phyloP scores from a whole-genome alignment of 2,329 filamentous ascomycete species.

The Ophiostoma angusticollis region DNA sequence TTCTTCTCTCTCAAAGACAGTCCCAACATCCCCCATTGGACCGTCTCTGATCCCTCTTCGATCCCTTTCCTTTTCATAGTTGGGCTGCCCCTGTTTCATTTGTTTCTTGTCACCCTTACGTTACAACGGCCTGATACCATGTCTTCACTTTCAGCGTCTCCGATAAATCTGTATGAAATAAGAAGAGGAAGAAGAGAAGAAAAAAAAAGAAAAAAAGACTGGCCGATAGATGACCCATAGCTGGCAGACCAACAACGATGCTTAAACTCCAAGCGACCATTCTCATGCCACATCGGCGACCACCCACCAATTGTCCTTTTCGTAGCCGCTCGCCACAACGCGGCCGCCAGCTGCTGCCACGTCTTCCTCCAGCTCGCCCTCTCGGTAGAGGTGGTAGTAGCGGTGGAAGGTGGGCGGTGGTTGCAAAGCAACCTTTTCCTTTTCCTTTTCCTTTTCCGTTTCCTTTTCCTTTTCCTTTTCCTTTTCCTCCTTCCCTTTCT shows the following conservation, averaged over 20 bases:
- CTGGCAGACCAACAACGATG: not conserved
- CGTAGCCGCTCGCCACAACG: constrained; percentile 73
- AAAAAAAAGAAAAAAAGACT: not conserved
- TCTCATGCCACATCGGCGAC: constrained; percentile 30
- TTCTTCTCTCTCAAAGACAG: constrained; percentile 3
- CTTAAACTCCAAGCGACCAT: not conserved
- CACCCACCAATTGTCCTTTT: constrained; percentile 98
- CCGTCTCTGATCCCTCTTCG: too few species aligned
- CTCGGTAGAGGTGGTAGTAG: constrained; percentile 86
- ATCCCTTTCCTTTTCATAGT: too few species aligned
- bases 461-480: constrained; percentile 1
- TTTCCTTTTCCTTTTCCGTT: constrained; percentile 5
- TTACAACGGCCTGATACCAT: too few species aligned
- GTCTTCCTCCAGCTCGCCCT: constrained; percentile 77
- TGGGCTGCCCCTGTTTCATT: too few species aligned
- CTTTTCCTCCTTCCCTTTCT: not conserved
- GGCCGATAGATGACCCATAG: too few species aligned
- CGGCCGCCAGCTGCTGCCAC: constrained; percentile 59
- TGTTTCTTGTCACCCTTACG: too few species aligned
- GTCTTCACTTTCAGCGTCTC: too few species aligned
- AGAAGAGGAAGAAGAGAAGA: not conserved
- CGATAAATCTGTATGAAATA: too few species aligned
- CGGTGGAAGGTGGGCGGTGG: constrained; percentile 63
- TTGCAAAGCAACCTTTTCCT: too few species aligned
- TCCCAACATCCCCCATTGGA: too few species aligned